Percentiles rank a stretch among this genome's conserved stretches.
Conservation (phyloP, 805 yeast species). For the Ogataea kodamae region DNA sequence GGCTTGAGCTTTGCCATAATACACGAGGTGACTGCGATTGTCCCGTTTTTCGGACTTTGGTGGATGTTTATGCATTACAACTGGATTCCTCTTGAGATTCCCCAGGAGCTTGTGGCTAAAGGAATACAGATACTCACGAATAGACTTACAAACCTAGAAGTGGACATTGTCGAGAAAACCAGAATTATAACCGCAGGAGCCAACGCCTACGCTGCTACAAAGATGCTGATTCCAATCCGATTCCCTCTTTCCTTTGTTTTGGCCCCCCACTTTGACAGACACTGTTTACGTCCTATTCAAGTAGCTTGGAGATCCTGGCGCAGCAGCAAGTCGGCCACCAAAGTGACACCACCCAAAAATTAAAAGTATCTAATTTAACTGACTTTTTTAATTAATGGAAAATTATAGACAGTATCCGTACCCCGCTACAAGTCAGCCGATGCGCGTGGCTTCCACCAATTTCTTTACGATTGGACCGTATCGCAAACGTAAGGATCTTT, state of each 20-base stretch:
- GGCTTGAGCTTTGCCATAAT: constrained; percentile 46
- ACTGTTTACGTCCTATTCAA: constrained; percentile 31
- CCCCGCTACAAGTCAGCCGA: constrained; percentile 32
- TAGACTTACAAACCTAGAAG: constrained; percentile 29
- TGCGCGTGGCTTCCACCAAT: constrained; percentile 51
- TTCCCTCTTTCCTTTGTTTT: constrained; percentile 28
- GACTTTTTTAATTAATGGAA: constrained; percentile 4
- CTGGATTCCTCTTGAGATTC: constrained; percentile 43
- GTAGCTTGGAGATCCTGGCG: constrained; percentile 5
- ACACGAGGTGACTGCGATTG: constrained; percentile 52
- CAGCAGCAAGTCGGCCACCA: neutral
- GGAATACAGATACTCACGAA: constrained; percentile 46
- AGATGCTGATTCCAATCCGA: constrained; percentile 30
- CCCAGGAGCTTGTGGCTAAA: constrained; percentile 46
- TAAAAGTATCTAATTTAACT: neutral
- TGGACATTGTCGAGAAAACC: constrained; percentile 28
- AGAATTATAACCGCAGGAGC: constrained; percentile 34
- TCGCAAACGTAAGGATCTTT: constrained; percentile 58
- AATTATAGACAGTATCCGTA: constrained; percentile 8
- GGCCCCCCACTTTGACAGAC: constrained; percentile 36
- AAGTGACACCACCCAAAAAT: constrained; percentile 6
- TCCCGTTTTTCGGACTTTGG: constrained; percentile 53
- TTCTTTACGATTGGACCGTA: constrained; percentile 58
- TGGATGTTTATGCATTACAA: constrained; percentile 42
- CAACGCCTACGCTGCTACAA: constrained; percentile 35